Evolutionary conservation across 208 protist genomes (phyloP).

Genomic region (Crithidia bombi): DNA sequence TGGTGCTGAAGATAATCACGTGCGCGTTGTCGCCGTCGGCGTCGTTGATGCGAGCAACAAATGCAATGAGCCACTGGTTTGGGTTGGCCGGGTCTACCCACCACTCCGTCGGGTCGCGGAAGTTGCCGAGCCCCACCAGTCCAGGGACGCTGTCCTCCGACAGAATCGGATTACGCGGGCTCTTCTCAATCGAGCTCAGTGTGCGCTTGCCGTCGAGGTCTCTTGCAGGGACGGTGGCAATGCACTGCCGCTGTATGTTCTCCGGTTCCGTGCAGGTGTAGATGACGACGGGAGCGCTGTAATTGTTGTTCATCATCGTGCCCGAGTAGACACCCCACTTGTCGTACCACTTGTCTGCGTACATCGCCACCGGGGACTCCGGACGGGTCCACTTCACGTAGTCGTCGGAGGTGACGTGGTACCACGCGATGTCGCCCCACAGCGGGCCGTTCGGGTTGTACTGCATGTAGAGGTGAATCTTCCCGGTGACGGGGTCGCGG

Average conservation of each 20-base stretch:
- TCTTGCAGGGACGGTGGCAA: conserved; percentile 27
- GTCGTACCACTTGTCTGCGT: conserved; percentile 56
- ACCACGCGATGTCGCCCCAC: conserved; percentile 66
- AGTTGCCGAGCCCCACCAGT: conserved; percentile 41
- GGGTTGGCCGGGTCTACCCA: conserved; percentile 47
- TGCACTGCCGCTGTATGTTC: conserved; percentile 58
- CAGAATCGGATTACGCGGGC: conserved; percentile 42
- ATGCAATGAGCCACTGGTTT: conserved; percentile 45
- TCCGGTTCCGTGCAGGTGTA: conserved; percentile 56
- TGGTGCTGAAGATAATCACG: conserved; percentile 48
- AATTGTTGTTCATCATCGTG: conserved; percentile 53
- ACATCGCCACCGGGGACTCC: conserved; percentile 30
- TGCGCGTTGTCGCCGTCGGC: conserved; percentile 42
- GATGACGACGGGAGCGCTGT: conserved; percentile 41
- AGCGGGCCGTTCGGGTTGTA: conserved; percentile 65
- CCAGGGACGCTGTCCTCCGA: conserved; percentile 43
- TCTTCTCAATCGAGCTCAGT: conserved; percentile 44
- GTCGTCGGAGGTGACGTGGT: conserved; percentile 62
- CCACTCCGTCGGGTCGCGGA: conserved; percentile 63
- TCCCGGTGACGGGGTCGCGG: conserved; percentile 59
- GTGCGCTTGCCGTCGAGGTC: conserved; percentile 36
- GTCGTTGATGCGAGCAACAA: conserved; percentile 47
- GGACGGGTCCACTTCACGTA: conserved; percentile 60
- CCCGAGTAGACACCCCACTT: conserved; percentile 49
- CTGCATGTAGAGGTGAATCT: conserved; percentile 68